phyloP scores from a whole-genome alignment of 2,329 filamentous ascomycete genomes.

The Diaporthe sp. region DNA sequence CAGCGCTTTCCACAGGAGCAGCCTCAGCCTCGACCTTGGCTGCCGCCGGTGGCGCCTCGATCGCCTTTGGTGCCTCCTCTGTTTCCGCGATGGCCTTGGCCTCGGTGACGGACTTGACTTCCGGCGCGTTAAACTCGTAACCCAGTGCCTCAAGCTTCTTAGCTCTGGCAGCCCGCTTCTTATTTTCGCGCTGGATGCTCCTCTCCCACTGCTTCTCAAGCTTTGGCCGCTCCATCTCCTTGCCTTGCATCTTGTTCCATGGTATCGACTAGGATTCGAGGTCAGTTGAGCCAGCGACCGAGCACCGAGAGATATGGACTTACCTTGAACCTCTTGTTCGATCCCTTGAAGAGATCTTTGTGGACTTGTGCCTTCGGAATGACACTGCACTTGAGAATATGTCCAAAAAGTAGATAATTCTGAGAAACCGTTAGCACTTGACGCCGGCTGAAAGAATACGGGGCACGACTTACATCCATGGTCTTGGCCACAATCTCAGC shows the following conservation, averaged over 20 bases:
- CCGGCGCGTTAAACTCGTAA: slow-evolving; percentile 84
- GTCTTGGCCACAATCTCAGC: slow-evolving; percentile 93
- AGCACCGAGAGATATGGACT: not conserved
- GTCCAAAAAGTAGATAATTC: slow-evolving; percentile 94
- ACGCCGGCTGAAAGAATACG: not conserved
- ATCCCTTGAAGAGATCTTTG: slow-evolving; percentile 87
- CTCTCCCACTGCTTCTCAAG: slow-evolving; percentile 83
- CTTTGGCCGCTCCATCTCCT: slow-evolving; percentile 78
- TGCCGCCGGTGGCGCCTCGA: slow-evolving; percentile 49
- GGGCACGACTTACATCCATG: slow-evolving; percentile 73
- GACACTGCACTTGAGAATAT: slow-evolving; percentile 89
- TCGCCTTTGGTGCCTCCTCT: slow-evolving; percentile 50
- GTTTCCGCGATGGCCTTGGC: slow-evolving; percentile 50
- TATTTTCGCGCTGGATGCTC: slow-evolving; percentile 79
- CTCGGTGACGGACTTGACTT: slow-evolving; percentile 68
- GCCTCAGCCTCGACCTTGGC: slow-evolving; percentile 43
- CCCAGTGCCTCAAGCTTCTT: slow-evolving; percentile 83
- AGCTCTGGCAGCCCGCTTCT: slow-evolving; percentile 75
- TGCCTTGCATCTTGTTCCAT: slow-evolving; percentile 86
- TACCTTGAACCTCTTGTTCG: slow-evolving; percentile 87
- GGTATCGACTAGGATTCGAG: slow-evolving; percentile 67
- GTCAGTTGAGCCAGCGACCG: slow-evolving; percentile 4
- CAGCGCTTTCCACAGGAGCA: slow-evolving; percentile 51
- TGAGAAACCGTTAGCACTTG: slow-evolving; percentile 21
- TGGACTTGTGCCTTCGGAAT: slow-evolving; percentile 84